phyloP scores from a whole-genome alignment of 169 alveolate species.

The Plasmodium fragile region DNA sequence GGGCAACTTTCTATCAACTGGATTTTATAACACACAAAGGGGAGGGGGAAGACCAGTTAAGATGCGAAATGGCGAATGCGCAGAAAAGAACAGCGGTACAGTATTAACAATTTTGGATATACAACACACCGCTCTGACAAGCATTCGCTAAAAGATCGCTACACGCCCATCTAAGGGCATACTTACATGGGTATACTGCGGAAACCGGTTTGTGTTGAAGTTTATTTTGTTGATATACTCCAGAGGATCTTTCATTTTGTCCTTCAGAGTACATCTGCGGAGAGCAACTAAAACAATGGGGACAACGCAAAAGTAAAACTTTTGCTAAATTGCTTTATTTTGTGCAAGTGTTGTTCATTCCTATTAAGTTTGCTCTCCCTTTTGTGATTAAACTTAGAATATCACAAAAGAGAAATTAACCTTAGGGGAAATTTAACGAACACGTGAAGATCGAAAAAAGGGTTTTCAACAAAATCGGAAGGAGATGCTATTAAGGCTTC shows the following conservation, averaged over 20 bases:
- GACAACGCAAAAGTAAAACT: background rate
- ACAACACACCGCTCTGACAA: background rate
- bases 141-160: background rate
- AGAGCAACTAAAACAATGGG: background rate
- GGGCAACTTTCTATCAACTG: slow-evolving; percentile 81
- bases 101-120: background rate
- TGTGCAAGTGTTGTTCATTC: background rate
- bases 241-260: slow-evolving; percentile 81
- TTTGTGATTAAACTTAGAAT: background rate
- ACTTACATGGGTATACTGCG: slow-evolving; percentile 83
- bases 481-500: background rate
- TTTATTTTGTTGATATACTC: slow-evolving; percentile 81
- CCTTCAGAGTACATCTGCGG: background rate
- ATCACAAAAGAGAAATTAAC: background rate
- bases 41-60: background rate
- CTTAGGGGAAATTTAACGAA: background rate
- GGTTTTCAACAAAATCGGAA: background rate
- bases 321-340: background rate
- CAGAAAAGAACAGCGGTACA: background rate
- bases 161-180: background rate
- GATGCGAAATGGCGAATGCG: background rate
- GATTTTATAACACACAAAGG: slow-evolving; percentile 21
- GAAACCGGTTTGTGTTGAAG: slow-evolving; percentile 83
- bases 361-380: background rate
- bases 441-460: background rate